Evolutionary conservation across 805 yeast genomes (phyloP), one percentile per base, ranked within the genome.

Genomic region (Metschnikowia lachancei): DNA sequence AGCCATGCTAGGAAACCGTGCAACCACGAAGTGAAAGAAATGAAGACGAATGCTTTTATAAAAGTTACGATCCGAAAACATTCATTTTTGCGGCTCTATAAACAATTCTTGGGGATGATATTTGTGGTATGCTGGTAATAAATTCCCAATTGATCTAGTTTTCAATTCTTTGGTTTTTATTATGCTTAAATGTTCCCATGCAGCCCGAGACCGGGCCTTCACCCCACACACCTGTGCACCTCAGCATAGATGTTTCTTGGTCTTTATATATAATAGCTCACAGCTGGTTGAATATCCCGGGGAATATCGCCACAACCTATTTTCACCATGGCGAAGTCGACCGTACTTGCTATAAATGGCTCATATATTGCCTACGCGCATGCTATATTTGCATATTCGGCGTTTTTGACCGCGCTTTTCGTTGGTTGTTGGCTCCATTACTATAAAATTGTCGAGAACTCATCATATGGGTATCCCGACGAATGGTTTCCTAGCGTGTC

Each of bases 401-500:
- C 97, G 1, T 91, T 91, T 58, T 29, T 85, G 4, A 77, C 80
- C 0, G 96, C 97, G 3, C 74, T 91, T 19, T 60, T 75, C 0
- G 81, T 87, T 24, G 97, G 96, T 1, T 80, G 80, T 51, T 73
- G 74, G 43, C 74, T 92, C 20, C 99, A 92, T 66, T 94, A 82
- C 67, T 71, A 85, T 50, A 90, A 94, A 63, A 94, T 94, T 61
- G 96, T 94, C 10, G 75, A 82, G 59, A 94, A 94, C 63, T 86
- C 91, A 39, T 80, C 81, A 53, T 91, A 74, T 61, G 95, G 96
- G 1, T 94, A 89, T 62, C 99, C 99, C 2, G 94, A 91, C 49
- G 99, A 94, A 65, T 94, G 99, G 98, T 92, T 94, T 62, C 99
- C 99, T 2, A 85, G 95, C 59, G 99, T 94, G 2, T 85, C 95